phyloP scores from a whole-genome alignment of 371 early-diverging fungal genomes.

The Rhizopus delemar region DNA sequence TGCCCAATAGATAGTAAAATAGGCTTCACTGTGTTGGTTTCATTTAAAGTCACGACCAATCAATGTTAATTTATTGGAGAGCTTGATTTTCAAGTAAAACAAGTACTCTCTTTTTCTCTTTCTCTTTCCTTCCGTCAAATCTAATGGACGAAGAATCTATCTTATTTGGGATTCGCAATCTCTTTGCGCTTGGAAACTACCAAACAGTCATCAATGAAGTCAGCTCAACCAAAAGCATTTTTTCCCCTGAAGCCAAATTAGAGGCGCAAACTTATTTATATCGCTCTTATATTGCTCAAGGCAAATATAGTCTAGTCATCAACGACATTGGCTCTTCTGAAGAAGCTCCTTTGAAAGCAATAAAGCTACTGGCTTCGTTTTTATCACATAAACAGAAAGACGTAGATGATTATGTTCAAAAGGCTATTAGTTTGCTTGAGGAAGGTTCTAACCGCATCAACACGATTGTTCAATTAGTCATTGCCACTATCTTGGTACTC shows the following conservation, averaged over 20 bases:
- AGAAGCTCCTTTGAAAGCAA: constrained; percentile 49
- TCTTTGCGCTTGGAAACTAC: constrained; percentile 69
- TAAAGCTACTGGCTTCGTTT: constrained; percentile 59
- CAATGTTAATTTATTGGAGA: no score
- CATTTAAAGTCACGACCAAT: no score
- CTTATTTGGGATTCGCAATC: constrained; percentile 65
- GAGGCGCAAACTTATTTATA: constrained; percentile 62
- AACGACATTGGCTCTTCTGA: constrained; percentile 56
- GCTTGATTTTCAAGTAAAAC: no score
- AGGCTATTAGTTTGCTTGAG: constrained; percentile 47
- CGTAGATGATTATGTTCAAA: constrained; percentile 28
- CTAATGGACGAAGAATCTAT: constrained; percentile 62
- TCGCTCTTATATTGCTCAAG: constrained; percentile 72
- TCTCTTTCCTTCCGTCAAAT: not conserved
- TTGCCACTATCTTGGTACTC: constrained; percentile 48
- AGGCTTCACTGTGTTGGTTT: no score
- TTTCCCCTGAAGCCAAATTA: constrained; percentile 47
- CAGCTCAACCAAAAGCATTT: constrained; percentile 44
- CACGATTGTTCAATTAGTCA: constrained; percentile 46
- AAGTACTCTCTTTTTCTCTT: no score
- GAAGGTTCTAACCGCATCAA: constrained; percentile 47
- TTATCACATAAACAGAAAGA: constrained; percentile 47
- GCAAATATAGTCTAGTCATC: constrained; percentile 61
- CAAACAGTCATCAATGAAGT: constrained; percentile 74
- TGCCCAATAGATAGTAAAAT: no score